These are phyloP conservation scores for Verticillium longisporum DNA, from an alignment of 2,329 filamentous ascomycete species.

Conservation along the genomic window DNA sequence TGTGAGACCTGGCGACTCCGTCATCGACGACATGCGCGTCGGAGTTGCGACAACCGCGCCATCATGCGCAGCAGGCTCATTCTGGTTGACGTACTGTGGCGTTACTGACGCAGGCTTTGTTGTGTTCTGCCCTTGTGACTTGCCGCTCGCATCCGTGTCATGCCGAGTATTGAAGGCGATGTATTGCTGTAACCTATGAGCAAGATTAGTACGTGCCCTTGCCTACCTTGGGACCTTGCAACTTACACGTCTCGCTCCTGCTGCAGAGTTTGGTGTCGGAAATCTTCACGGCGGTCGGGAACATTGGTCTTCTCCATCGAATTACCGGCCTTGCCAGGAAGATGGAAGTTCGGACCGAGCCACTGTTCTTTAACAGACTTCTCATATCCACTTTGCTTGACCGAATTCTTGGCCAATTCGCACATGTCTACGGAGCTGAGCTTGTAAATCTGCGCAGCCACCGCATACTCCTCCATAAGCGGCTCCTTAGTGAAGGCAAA, in stretches of 20 bases:
- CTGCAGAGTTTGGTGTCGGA: constrained; percentile 76
- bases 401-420: constrained; percentile 92
- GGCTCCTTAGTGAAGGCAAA: constrained; percentile 99
- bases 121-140: neutral
- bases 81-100: neutral
- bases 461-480: constrained; percentile 94
- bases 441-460: constrained; percentile 98
- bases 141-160: constrained; percentile 1
- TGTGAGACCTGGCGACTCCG: constrained; percentile 21
- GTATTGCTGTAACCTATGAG: constrained; percentile 33
- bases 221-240: neutral
- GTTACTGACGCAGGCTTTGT: neutral
- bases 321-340: constrained; percentile 78
- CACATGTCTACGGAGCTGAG: constrained; percentile 97
- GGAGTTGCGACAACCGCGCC: neutral
- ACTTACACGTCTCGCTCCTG: constrained; percentile 81
- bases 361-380: constrained; percentile 82
- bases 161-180: neutral
- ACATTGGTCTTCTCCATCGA: constrained; percentile 95
- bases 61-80: neutral
- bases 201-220: neutral
- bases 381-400: constrained; percentile 92
- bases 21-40: neutral
- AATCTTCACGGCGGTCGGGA: constrained; percentile 85
- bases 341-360: constrained; percentile 72